A percentile compares a stretch with the other conserved stretches of the same genome.
These are phyloP conservation scores for Lactarius quietus DNA, from an alignment of 768 basidiomycete genomes.

Conservation along the genomic window DNA sequence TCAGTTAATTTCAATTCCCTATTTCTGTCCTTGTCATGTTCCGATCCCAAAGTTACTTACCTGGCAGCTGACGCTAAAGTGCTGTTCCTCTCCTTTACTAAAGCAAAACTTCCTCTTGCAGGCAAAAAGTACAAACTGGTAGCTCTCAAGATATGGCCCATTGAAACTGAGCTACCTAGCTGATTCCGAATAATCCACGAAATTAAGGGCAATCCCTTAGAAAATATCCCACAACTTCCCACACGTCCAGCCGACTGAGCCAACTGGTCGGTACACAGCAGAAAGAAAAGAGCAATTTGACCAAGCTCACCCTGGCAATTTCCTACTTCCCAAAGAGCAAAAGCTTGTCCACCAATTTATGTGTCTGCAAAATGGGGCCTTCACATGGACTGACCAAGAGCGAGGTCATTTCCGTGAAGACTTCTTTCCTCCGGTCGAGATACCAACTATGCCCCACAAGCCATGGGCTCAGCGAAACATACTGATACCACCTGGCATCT, in stretches of 20 bases:
- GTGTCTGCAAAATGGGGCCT: neutral
- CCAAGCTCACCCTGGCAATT: neutral
- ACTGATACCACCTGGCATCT: conserved; percentile 7
- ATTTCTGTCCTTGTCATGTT: too few relatives aligned
- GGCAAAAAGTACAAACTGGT: conserved; percentile 36
- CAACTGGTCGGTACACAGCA: neutral
- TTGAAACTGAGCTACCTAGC: conserved; percentile 28
- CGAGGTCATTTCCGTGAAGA: neutral
- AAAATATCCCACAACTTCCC: conserved; percentile 27
- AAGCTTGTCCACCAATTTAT: neutral
- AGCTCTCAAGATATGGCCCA: conserved; percentile 30
- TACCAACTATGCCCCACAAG: neutral
- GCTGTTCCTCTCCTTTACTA: too few relatives aligned
- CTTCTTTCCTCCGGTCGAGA: neutral
- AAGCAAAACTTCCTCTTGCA: too few relatives aligned
- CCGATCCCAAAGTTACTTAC: too few relatives aligned
- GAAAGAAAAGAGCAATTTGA: neutral
- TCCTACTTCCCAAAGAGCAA: neutral
- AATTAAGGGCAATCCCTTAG: conserved; percentile 32
- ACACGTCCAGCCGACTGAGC: conserved; percentile 15
- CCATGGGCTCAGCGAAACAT: neutral
- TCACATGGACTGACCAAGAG: neutral
- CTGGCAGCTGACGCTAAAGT: too few relatives aligned
- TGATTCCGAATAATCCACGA: conserved; percentile 30
- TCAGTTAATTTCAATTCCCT: too few relatives aligned